Conservation (phyloP, 1,139 yeast species). For the Candida sp. region DNA sequence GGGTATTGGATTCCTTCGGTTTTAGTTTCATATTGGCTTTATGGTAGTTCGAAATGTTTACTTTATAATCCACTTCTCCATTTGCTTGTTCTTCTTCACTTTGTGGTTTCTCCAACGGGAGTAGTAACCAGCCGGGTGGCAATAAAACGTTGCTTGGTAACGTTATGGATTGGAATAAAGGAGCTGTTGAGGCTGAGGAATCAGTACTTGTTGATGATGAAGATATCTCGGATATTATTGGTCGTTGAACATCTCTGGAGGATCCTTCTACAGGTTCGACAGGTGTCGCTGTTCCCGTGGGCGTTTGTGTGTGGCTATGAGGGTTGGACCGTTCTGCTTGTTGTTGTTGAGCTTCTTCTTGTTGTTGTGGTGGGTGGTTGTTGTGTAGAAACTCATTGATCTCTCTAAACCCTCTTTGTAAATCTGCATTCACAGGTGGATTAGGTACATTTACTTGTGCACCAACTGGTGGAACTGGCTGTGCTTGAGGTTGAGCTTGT, state of each 20-base stretch:
- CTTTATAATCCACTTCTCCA: conserved; percentile 17
- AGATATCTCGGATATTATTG: not conserved
- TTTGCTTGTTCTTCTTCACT: conserved; percentile 9
- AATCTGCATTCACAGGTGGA: conserved; percentile 2
- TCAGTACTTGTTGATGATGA: not conserved
- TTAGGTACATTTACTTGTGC: not conserved
- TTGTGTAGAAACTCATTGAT: conserved; percentile 3
- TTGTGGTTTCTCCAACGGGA: conserved; percentile 26
- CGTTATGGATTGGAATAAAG: conserved; percentile 8
- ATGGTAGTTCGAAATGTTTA: conserved; percentile 20
- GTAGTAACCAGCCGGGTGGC: conserved; percentile 40
- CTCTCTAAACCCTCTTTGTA: conserved; percentile 6
- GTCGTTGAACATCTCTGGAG: conserved; percentile 5
- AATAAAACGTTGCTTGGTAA: conserved; percentile 28
- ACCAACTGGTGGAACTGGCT: conserved; percentile 2
- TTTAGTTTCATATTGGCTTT: conserved; percentile 20
- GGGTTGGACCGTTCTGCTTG: not conserved
- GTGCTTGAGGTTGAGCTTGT: conserved; percentile 2
- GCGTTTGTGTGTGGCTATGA: not conserved
- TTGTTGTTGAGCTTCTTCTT: not conserved
- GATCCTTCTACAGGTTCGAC: conserved; percentile 4
- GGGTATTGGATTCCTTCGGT: conserved; percentile 7
- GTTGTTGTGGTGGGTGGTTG: conserved; percentile 1
- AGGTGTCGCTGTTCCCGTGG: not conserved
- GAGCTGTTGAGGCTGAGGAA: not conserved